Percentiles rank a stretch among this genome's conserved stretches.
Evolutionary conservation across 257 asterid species (phyloP).

Genomic region (Nicotiana tomentosiformis): DNA sequence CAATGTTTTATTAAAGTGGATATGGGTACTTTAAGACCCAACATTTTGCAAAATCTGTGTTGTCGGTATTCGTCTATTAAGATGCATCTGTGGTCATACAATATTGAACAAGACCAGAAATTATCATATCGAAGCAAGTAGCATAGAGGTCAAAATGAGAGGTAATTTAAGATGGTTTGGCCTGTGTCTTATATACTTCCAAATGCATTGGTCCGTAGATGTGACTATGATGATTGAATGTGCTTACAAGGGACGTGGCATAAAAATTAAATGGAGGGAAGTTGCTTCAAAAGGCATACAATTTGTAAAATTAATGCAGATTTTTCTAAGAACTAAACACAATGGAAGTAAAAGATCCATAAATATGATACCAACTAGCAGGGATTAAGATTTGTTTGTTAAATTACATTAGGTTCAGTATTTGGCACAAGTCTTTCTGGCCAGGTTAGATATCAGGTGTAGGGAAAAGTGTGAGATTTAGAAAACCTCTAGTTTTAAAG

Average conservation of each 20-base stretch:
- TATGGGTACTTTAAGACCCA: not conserved
- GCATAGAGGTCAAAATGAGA: not conserved
- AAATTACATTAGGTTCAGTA: not conserved
- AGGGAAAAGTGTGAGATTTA: not conserved
- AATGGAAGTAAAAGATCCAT: slow-evolving; percentile 1
- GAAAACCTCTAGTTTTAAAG: not conserved
- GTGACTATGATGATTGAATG: not conserved
- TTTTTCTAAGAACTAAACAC: not conserved
- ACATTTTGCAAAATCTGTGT: not conserved
- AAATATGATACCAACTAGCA: not conserved
- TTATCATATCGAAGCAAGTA: not conserved
- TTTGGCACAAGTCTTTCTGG: not conserved
- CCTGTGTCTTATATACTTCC: not conserved
- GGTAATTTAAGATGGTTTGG: not conserved
- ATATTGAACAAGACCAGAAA: not conserved
- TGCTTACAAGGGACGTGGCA: not conserved
- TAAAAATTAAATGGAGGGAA: not conserved
- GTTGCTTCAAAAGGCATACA: not conserved
- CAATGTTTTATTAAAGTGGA: not conserved
- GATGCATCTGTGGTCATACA: not conserved
- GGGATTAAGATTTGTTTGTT: not conserved
- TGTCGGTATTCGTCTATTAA: not conserved
- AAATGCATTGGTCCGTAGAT: not conserved
- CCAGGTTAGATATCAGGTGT: not conserved
- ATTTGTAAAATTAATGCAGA: not conserved